Percentiles rank a stretch among this genome's conserved stretches.
These are phyloP conservation scores for Hericium alpestre DNA, from an alignment of 768 basidiomycete species.

Conservation along the genomic window DNA sequence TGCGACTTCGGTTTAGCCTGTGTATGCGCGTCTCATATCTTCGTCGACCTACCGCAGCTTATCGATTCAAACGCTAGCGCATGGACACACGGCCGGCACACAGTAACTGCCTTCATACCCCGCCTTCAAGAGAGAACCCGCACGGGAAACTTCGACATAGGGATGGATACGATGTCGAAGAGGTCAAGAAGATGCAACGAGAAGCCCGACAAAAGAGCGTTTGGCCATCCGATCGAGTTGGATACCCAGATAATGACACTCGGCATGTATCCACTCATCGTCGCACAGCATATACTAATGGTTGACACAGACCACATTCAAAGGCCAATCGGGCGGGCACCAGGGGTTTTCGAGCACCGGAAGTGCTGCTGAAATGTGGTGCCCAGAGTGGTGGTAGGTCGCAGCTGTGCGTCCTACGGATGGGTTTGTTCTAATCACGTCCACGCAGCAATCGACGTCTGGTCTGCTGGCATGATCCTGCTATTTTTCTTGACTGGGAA, in stretches of 20 bases:
- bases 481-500: conserved; percentile 87
- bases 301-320: conserved; percentile 48
- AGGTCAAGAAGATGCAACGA: conserved; percentile 47
- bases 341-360: conserved; percentile 92
- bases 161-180: conserved; percentile 35
- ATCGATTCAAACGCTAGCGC: conserved; percentile 28
- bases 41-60: not conserved
- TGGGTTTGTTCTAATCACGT: conserved; percentile 5
- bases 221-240: conserved; percentile 57
- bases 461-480: conserved; percentile 89
- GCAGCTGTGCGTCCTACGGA: not conserved
- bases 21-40: conserved; percentile 32
- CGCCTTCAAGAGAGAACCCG: conserved; percentile 46
- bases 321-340: conserved; percentile 97
- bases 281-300: not conserved
- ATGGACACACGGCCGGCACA: conserved; percentile 37
- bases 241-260: conserved; percentile 66
- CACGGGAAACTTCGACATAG: conserved; percentile 51
- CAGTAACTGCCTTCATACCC: conserved; percentile 71
- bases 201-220: conserved; percentile 47
- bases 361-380: conserved; percentile 88
- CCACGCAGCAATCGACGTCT: conserved; percentile 80
- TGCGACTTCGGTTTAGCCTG: conserved; percentile 96
- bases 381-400: conserved; percentile 82
- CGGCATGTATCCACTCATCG: conserved; percentile 31